phyloP scores from a whole-genome alignment of 2,329 filamentous ascomycete genomes.

The Sporothrix humicola region DNA sequence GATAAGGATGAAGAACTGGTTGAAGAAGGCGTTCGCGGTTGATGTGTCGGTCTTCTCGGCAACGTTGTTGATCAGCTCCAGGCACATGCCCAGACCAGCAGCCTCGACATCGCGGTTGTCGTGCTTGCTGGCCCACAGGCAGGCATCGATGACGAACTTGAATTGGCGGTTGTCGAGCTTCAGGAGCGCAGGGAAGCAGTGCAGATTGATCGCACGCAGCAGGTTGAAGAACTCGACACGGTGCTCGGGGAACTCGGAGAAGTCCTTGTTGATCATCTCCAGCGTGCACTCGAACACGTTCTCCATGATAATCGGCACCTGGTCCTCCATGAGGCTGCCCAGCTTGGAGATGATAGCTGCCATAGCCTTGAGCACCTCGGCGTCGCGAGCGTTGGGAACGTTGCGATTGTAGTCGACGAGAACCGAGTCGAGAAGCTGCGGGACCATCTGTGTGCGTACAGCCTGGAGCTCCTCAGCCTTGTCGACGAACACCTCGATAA shows the following conservation, averaged over 20 bases:
- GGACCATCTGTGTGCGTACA: conserved; percentile 91
- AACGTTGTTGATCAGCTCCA: conserved; percentile 97
- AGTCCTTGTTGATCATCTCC: conserved; percentile 99
- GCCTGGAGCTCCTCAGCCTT: conserved; percentile 96
- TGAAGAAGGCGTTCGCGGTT: conserved; percentile 95
- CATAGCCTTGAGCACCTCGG: conserved; percentile 96
- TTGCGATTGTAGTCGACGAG: conserved; percentile 97
- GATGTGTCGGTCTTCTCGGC: conserved; percentile 84
- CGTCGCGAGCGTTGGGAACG: conserved; percentile 91
- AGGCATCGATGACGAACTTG: conserved; percentile 99
- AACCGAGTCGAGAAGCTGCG: conserved; percentile 91
- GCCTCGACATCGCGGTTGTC: conserved; percentile 98
- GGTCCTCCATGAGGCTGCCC: conserved; percentile 95
- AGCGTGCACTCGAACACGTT: conserved; percentile 98
- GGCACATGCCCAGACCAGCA: conserved; percentile 95
- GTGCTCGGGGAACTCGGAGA: conserved; percentile 98
- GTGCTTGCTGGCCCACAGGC: conserved; percentile 99
- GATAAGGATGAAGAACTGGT: conserved; percentile 94
- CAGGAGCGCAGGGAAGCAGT: conserved; percentile 92
- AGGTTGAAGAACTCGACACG: conserved; percentile 99
- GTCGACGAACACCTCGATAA: conserved; percentile 97
- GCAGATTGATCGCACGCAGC: conserved; percentile 90
- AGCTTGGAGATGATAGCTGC: conserved; percentile 96
- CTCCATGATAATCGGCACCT: conserved; percentile 96
- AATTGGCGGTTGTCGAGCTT: conserved; percentile 96